Evolutionary conservation across 1,284 basidiomycete species (phyloP).

Genomic region (Ganoderma lingzhi): DNA sequence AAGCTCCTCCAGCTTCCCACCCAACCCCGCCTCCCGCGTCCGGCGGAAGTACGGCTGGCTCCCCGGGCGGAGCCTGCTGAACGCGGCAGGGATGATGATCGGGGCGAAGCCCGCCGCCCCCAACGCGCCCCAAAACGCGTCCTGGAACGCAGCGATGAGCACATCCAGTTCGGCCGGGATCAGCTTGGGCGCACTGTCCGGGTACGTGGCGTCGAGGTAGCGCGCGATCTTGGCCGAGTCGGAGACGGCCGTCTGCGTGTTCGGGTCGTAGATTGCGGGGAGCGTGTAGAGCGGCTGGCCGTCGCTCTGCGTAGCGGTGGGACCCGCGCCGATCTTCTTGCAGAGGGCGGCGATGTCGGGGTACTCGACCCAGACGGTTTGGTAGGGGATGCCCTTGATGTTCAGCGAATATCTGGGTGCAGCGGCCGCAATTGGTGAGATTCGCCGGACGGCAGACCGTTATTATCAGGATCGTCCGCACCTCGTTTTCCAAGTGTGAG

Average conservation of each 20-base stretch:
- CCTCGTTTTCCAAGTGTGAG: constrained; percentile 37
- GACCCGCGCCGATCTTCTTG: constrained; percentile 38
- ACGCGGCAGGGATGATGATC: constrained; percentile 33
- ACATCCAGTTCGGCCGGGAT: constrained; percentile 37
- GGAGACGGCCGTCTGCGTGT: constrained; percentile 36
- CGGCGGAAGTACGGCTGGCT: constrained; percentile 28
- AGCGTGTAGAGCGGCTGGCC: constrained; percentile 39
- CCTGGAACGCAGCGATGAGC: constrained; percentile 43
- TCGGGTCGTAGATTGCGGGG: constrained; percentile 31
- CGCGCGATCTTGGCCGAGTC: constrained; percentile 44
- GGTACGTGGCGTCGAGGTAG: constrained; percentile 46
- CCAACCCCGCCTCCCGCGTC: constrained; percentile 8
- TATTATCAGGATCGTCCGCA: constrained; percentile 11
- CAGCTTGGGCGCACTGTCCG: constrained; percentile 34
- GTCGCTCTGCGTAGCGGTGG: constrained; percentile 34
- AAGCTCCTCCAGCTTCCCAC: constrained; percentile 44
- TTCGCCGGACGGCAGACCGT: not conserved
- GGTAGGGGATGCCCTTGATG: constrained; percentile 43
- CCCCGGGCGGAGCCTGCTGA: constrained; percentile 38
- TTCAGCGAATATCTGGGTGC: constrained; percentile 40
- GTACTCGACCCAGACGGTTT: constrained; percentile 34
- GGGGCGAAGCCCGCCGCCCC: not conserved
- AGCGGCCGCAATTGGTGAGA: not conserved
- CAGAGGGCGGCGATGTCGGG: constrained; percentile 44
- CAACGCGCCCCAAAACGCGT: constrained; percentile 27